Evolutionary conservation across 345 rosid species (phyloP).

Genomic region (Camelina hispida): DNA sequence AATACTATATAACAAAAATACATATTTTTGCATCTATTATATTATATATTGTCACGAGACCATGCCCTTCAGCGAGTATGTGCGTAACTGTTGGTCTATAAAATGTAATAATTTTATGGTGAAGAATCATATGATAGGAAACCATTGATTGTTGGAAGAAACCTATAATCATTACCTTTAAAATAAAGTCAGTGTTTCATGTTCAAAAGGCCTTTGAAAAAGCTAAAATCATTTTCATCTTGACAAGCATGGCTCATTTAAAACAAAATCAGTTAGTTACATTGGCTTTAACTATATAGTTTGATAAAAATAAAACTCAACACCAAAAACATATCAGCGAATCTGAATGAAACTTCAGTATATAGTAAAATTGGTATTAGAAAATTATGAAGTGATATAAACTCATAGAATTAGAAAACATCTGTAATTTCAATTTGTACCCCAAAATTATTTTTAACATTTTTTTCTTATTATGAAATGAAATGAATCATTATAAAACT

Average conservation of each 20-base stretch:
- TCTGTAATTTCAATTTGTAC: background rate
- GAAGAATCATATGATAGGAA: constrained; percentile 33
- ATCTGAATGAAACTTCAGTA: background rate
- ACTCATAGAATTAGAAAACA: background rate
- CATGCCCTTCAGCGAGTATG: constrained; percentile 36
- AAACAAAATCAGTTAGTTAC: constrained; percentile 25
- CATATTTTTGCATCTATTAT: constrained; percentile 14
- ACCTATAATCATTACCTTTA: constrained; percentile 38
- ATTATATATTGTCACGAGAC: constrained; percentile 35
- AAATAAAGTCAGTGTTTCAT: constrained; percentile 42
- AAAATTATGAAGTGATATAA: background rate
- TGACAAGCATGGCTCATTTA: constrained; percentile 42
- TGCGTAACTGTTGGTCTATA: constrained; percentile 39
- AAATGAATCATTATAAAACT: background rate
- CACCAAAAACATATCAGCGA: background rate
- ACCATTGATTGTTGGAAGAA: constrained; percentile 39
- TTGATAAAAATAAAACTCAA: background rate
- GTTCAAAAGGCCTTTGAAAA: constrained; percentile 38
- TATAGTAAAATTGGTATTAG: background rate
- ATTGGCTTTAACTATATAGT: background rate
- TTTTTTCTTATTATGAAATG: background rate
- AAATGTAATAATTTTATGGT: constrained; percentile 26
- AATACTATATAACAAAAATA: constrained; percentile 33
- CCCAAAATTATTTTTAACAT: background rate
- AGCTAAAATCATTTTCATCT: constrained; percentile 39